Evolutionary conservation across 306 rosid species (phyloP), one percentile per base, ranked within the genome.

Genomic region (Cyclanthera cordifolia): DNA sequence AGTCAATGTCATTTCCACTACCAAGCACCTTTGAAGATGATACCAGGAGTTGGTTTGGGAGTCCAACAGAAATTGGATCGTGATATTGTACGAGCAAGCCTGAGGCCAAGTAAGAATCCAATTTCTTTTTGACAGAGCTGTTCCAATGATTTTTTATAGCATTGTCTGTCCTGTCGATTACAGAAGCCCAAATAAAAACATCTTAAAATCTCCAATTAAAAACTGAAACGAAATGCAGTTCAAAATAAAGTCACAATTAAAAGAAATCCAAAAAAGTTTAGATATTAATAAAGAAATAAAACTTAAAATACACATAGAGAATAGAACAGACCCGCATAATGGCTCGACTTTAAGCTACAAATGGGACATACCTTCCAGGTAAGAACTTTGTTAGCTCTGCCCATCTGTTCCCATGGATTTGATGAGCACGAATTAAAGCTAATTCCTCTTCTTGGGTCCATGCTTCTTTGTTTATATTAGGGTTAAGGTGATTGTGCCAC

Each of bases 401-500:
- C 99, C 99, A 94, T 84, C 79, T 85, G 83, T 94, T 94, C 80
- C 99, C 99, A 67, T 85, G 83, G 30, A 88, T 79, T 64, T 88
- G 90, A 88, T 94, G 99, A 45, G 97, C 99, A 41, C 87, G 95
- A 65, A 94, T 86, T 61, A 94, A 78, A 79, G 96, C 95, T 69
- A 94, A 69, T 82, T 94, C 99, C 77, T 94, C 99, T 51, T 94
- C 99, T 77, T 85, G 91, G 4, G 97, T 90, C 99, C 99, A 94
- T 78, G 99, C 97, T 73, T 94, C 96, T 82, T 88, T 90, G 80
- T 94, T 94, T 85, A 94, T 94, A 53, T 85, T 67, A 71, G 99
- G 99, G 81, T 94, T 94, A 70, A 94, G 95, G 80, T 94, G 99
- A 86, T 94, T 94, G 70, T 94, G 99, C 99, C 99, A 94, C 90